Percentiles rank a stretch among this genome's conserved stretches.
Evolutionary conservation across 169 alveolate genomes (phyloP).

Genomic region (Cryptosporidium canis): DNA sequence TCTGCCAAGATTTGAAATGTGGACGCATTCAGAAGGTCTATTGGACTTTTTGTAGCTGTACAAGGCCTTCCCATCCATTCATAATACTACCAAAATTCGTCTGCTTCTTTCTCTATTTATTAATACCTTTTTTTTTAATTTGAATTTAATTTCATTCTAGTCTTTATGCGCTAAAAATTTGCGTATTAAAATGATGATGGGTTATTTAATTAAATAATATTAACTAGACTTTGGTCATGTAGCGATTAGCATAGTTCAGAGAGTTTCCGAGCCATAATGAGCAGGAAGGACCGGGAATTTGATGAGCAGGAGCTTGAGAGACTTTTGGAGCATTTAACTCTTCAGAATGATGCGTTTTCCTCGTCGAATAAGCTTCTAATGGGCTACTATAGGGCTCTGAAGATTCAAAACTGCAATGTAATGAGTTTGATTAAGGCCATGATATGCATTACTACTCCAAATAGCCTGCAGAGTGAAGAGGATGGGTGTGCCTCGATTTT

Average conservation of each 20-base stretch:
- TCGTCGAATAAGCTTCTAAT: conserved; percentile 52
- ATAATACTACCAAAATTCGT: neutral
- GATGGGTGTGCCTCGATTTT: neutral
- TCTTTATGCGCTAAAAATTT: conserved; percentile 14
- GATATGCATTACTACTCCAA: conserved; percentile 21
- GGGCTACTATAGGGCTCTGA: conserved; percentile 10
- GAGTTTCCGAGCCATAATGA: conserved; percentile 1
- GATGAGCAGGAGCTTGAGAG: conserved; percentile 1
- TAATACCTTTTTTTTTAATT: neutral
- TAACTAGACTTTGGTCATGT: neutral
- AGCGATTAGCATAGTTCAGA: neutral
- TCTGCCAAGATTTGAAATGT: conserved; percentile 35
- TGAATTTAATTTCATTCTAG: neutral
- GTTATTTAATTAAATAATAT: neutral
- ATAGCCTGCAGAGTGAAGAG: neutral
- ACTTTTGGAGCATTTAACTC: conserved; percentile 47
- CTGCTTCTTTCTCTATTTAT: neutral
- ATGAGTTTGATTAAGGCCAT: conserved; percentile 12
- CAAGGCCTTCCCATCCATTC: neutral
- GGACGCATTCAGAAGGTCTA: conserved; percentile 7
- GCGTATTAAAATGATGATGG: neutral
- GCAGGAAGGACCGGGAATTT: neutral
- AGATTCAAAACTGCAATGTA: conserved; percentile 15
- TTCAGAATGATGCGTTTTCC: conserved; percentile 71
- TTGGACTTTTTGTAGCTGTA: conserved; percentile 27